Base-by-base conservation (phyloP, 352 stramenopile genomes). In the Blastocystis sp. region DNA sequence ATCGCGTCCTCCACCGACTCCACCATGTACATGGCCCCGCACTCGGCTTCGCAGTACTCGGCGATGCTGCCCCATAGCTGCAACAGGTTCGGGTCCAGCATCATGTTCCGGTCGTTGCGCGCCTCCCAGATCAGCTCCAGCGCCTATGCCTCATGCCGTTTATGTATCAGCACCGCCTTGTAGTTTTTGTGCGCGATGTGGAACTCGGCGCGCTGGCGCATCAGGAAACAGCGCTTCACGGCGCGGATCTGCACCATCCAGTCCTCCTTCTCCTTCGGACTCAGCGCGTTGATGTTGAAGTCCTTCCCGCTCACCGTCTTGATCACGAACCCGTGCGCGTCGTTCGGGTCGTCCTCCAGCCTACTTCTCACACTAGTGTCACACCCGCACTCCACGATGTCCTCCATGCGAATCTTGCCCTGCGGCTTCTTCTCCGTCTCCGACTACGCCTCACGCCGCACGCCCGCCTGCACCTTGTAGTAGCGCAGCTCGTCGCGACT, bases 371-470 rank as follows among this genome's bases (percentile, higher is more conserved):
- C 23, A 23, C 34, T 4, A 17, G 0, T 21, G 2, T 17, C 2
- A 7, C 40, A 2, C 38, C 10, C 56, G 9, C 21, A 88, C 78
- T 88, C 67, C n/a, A 79, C 28, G 9, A 88, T 88, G 45, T 88
- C 67, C 43, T 88, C 78, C 67, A 88, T 79, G 17, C 23, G 61
- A 34, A 88, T 88, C 45, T 79, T 79, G 4, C 78, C 78, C 28
- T 78, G 78, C 21, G 78, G 78, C 28, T 88, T 88, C 78, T 88
- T 88, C 62, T 88, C 78, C 40, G 78, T 88, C 67, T 88, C 78
- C 21, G 78, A 88, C 78, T 69, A 69, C 40, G 14, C 40, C 28
- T 45, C 40, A 69, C 28, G 28, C 28, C 28, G 5, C 28, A 0
- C 40, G 40, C 28, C 40, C 28, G 40, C 40, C 5, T 1, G 40